These are phyloP conservation scores for Alternaria sp. DNA, from an alignment of 2,329 filamentous ascomycete species.

Conservation along the genomic window DNA sequence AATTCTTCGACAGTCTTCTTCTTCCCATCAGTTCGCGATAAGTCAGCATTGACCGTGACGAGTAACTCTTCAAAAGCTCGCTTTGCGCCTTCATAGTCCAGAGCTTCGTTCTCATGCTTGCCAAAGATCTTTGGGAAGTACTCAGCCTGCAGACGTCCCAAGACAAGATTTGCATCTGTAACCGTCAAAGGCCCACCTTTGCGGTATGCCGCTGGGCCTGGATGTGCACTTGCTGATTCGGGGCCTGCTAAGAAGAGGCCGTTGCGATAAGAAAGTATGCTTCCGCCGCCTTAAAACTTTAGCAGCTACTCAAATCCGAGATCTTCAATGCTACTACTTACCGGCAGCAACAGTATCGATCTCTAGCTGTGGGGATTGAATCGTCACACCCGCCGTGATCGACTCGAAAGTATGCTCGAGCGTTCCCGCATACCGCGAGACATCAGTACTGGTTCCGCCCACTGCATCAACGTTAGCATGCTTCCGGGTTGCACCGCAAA, in stretches of 20 bases:
- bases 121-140: conserved; percentile 46
- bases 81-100: conserved; percentile 53
- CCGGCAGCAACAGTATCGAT: conserved; percentile 49
- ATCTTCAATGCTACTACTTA: neutral
- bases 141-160: conserved; percentile 39
- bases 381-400: conserved; percentile 38
- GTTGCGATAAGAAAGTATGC: conserved; percentile 43
- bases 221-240: conserved; percentile 45
- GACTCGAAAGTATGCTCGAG: conserved; percentile 43
- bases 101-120: conserved; percentile 37
- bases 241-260: conserved; percentile 31
- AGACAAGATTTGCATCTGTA: conserved; percentile 45
- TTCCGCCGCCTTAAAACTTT: conserved; percentile 49
- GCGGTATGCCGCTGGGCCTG: conserved; percentile 43
- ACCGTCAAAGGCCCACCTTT: conserved; percentile 46
- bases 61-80: conserved; percentile 53
- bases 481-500: neutral
- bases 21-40: conserved; percentile 33
- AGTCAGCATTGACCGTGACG: conserved; percentile 48
- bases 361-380: conserved; percentile 41
- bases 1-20: conserved; percentile 28
- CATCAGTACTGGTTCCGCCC: conserved; percentile 43
- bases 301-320: neutral
- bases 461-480: neutral
- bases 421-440: conserved; percentile 40